These are phyloP conservation scores for Thelephora terrestris DNA, from an alignment of 1,284 basidiomycete genomes.

Conservation along the genomic window DNA sequence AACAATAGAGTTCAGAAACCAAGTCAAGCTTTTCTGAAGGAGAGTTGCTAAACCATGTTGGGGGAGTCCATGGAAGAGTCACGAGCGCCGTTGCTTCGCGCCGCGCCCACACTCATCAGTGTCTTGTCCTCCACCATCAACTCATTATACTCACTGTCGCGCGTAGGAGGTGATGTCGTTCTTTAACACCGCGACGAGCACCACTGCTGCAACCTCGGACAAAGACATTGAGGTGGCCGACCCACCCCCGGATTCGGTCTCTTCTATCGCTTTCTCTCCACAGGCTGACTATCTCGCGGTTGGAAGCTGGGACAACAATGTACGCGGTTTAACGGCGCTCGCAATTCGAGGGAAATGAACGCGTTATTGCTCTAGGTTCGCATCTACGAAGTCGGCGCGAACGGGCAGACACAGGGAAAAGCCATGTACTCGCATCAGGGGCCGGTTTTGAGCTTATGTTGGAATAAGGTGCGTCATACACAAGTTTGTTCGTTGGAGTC, in stretches of 20 bases:
- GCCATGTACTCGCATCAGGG: slow-evolving; percentile 79
- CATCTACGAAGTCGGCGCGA: slow-evolving; percentile 50
- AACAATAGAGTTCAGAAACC: too few species aligned
- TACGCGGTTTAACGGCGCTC: slow-evolving; percentile 13
- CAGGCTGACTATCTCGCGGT: slow-evolving; percentile 9
- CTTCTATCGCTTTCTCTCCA: slow-evolving; percentile 28
- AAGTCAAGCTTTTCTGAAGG: too few species aligned
- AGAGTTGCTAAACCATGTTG: too few species aligned
- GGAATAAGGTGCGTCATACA: slow-evolving; percentile 54
- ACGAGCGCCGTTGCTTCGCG: too few species aligned
- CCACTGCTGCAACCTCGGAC: slow-evolving; percentile 25
- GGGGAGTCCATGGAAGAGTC: too few species aligned
- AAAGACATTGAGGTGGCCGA: slow-evolving; percentile 20
- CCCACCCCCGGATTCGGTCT: slow-evolving; percentile 50
- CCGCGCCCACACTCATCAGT: too few species aligned
- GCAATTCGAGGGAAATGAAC: neutral
- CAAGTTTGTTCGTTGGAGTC: neutral
- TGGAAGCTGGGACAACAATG: slow-evolving; percentile 53
- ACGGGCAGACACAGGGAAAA: slow-evolving; percentile 61
- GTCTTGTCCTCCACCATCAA: too few species aligned
- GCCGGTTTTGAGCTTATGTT: slow-evolving; percentile 74
- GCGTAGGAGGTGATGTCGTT: slow-evolving; percentile 27
- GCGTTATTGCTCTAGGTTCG: slow-evolving; percentile 35
- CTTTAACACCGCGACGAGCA: slow-evolving; percentile 25
- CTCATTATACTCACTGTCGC: too few species aligned